Evolutionary conservation across 257 asterid species (phyloP), one percentile per base, ranked within the genome.

Genomic region (Solanum boliviense): DNA sequence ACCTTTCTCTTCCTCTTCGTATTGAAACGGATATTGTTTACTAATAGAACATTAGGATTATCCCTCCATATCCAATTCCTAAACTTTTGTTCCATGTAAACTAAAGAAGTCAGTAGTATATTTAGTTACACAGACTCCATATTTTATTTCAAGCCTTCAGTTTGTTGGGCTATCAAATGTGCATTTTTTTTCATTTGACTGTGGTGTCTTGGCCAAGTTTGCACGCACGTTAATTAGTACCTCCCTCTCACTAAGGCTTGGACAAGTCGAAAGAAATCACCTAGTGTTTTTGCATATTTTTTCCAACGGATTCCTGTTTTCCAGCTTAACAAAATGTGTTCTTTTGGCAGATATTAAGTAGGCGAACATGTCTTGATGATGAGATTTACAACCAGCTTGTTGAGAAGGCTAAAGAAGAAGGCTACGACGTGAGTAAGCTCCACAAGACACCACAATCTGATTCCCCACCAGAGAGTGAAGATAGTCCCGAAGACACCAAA

Each of bases 381-480:
- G 98, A 89, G 87, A 87, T 20, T 0, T 96, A 93, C 90, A 91
- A 92, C 32, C 70, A 58, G 91, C 93, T 95, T 0, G 88, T 95
- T 86, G 92, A 92, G 90, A 95, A 72, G 92, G 98, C 98, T 2
- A 89, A 68, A 38, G 94, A 25, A 3, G 92, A 90, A 78, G 99
- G 98, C 35, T 97, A 97, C 52, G 99, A 97, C 84, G 96, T 94
- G 88, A 92, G 91, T 87, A 95, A 93, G 88, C 94, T 96, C 62
- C 94, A 89, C 65, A 96, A 88, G 91, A 97, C 99, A 12, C 79
- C 89, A 12, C 99, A 96, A 0, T 85, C 96, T 0, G 93, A 93
- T 3, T 89, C 89, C 32, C 96, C 98, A 1, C 96, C 97, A 0
- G 94, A 90, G 6, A 56, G 86, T 5, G 96, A 93, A 7, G 91